Evolutionary conservation across 345 rosid species (phyloP), one percentile per base, ranked within the genome.

Genomic region (Aegle marmelos): DNA sequence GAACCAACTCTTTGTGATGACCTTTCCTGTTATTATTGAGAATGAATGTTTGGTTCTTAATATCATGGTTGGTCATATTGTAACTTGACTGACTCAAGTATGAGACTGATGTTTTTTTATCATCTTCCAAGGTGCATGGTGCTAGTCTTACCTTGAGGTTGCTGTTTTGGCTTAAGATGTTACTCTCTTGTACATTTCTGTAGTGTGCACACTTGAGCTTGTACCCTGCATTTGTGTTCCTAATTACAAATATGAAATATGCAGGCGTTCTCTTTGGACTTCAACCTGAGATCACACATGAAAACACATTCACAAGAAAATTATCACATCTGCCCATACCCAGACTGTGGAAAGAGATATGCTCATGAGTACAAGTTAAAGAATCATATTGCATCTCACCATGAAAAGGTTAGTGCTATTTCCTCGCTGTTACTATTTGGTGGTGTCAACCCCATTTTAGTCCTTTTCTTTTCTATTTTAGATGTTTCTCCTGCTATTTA

Each of bases 231-330:
- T 28, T 36, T 53, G 27, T 61, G 41, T 56, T 57, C 57, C 76
- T 67, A 79, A 72, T 61, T 64, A 64, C 37, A 13, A 58, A 22
- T 56, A 7, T 80, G 82, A 59, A 73, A 76, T 72, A 60, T 84
- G 82, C 91, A 95, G 99, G 99, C 99, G 8, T 96, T 96, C 86
- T 96, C 99, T 30, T 86, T 96, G 82, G 99, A 96, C 84, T 96
- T 96, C 87, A 96, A 96, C 89, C 88, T 96, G 87, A 87, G 92
- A 75, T 96, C 99, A 57, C 98, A 94, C 88, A 96, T 94, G 98
- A 96, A 94, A 87, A 96, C 99, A 64, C 99, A 96, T 84, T 94
- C 97, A 57, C 99, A 94, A 83, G 99, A 96, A 85, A 96, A 94
- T 81, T 94, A 96, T 83, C 98, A 96, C 82, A 85, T 92, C 84